Evolutionary conservation across 371 early-diverging fungal species (phyloP).

Genomic region (Apophysomyces ossiformis): DNA sequence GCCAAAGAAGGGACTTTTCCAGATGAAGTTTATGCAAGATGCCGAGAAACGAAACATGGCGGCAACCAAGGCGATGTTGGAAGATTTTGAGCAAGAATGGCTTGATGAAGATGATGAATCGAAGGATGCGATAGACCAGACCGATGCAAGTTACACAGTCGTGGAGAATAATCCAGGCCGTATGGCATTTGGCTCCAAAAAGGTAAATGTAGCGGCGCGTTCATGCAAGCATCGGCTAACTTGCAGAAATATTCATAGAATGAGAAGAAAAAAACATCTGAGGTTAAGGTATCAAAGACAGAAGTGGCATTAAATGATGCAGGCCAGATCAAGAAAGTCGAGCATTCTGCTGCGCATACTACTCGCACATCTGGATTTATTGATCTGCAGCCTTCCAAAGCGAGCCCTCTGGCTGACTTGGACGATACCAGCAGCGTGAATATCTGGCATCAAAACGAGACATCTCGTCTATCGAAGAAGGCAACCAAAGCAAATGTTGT

Average conservation of each 20-base stretch:
- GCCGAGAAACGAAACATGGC: slow-evolving; percentile 63
- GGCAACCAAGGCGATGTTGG: slow-evolving; percentile 57
- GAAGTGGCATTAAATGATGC: slow-evolving; percentile 51
- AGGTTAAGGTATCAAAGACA: background rate
- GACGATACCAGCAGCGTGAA: slow-evolving; percentile 45
- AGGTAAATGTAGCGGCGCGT: slow-evolving; percentile 16
- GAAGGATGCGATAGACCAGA: slow-evolving; percentile 40
- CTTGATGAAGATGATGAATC: slow-evolving; percentile 43
- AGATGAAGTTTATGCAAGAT: slow-evolving; percentile 97
- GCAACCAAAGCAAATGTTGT: slow-evolving; percentile 61
- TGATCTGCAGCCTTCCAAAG: slow-evolving; percentile 38
- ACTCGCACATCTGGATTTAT: slow-evolving; percentile 62
- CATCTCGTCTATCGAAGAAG: slow-evolving; percentile 55
- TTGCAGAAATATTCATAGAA: background rate
- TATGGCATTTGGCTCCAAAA: slow-evolving; percentile 59
- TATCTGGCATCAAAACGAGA: slow-evolving; percentile 68
- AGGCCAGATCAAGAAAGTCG: slow-evolving; percentile 65
- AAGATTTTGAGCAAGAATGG: slow-evolving; percentile 51
- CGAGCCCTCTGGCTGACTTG: slow-evolving; percentile 30
- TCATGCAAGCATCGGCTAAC: background rate
- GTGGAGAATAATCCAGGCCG: slow-evolving; percentile 64
- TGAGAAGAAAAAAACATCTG: slow-evolving; percentile 13
- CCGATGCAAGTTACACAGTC: slow-evolving; percentile 26
- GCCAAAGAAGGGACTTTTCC: slow-evolving; percentile 84
- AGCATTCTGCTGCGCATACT: slow-evolving; percentile 61